Conservation (phyloP, 2,329 filamentous ascomycete species). For the Botrytis hyacinthi region DNA sequence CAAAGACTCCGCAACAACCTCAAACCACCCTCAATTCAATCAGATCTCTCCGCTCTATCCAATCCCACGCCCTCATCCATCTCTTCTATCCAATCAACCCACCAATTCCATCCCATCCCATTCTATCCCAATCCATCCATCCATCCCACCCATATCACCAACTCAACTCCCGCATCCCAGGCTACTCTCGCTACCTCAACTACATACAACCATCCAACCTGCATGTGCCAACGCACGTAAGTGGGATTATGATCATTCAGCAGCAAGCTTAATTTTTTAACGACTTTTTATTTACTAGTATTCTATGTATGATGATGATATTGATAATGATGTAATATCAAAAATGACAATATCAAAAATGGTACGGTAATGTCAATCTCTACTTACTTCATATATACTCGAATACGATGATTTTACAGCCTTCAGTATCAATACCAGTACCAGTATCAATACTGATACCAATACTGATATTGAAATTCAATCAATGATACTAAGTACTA, state of each 20-base stretch:
- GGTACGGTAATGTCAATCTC: neutral
- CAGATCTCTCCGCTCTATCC: neutral
- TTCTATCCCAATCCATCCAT: neutral
- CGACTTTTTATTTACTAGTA: too few relatives aligned
- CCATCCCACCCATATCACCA: neutral
- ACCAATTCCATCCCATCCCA: neutral
- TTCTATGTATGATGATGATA: too few relatives aligned
- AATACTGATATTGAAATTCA: neutral
- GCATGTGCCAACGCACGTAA: conserved; percentile 12
- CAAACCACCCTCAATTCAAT: neutral
- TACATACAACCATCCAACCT: neutral
- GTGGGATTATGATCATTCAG: neutral
- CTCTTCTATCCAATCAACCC: neutral
- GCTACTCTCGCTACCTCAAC: too few relatives aligned
- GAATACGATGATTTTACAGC: too few relatives aligned
- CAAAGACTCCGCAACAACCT: neutral
- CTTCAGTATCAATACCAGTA: too few relatives aligned
- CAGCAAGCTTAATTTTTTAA: neutral
- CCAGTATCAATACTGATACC: too few relatives aligned
- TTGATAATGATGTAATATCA: neutral
- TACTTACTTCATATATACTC: too few relatives aligned
- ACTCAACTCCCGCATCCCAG: conserved; percentile 6
- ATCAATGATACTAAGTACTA: neutral
- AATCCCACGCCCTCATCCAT: too few relatives aligned
- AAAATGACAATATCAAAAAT: too few relatives aligned